Base-by-base conservation (phyloP, 345 rosid genomes). In the Brassica incana region DNA sequence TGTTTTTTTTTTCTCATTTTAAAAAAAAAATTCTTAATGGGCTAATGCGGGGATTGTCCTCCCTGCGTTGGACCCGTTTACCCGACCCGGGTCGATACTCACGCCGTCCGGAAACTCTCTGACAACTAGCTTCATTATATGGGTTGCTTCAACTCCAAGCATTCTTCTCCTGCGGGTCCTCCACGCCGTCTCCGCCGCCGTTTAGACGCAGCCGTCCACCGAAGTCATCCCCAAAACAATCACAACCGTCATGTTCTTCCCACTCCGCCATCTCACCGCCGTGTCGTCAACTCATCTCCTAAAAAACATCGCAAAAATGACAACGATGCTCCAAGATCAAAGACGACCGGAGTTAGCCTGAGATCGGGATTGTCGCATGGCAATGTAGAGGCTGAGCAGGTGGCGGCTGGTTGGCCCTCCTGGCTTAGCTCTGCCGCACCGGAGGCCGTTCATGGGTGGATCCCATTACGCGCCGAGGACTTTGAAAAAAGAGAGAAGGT, bases 401-500 rank as follows among this genome's bases (percentile, higher is more conserved):
- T 85, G 25, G 90, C 92, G 4, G 94, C 90, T 36, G 97, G 94
- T 4, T 91, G 97, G 97, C 97, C 94, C 1, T 65, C 91, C 5
- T 91, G 97, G 94, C 90, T 91, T 29, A 90, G 87, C 40, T 74
- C 92, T 7, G 88, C 90, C 2, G 92, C 97, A 9, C 85, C 84
- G 3, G 94, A 90, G 73, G 94, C 94, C 54, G 87, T 91, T 52
- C 84, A 87, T 36, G 97, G 97, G 10, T 90, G 92, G 97, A 84
- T 86, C 56, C 94, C 94, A 71, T 54, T 87, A 60, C 83, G 83
- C 8, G 90, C 97, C 4, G 94, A 91, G 68, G 85, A 88, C 81
- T 91, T 75, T 65, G 90, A 88, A 88, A 91, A 90, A 85, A 76
- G 91, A 20, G 97, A 91, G 71, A 91, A 91, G 97, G 97, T 91